Conservation (phyloP, 1,139 yeast genomes). For the Hansenula sp. region DNA sequence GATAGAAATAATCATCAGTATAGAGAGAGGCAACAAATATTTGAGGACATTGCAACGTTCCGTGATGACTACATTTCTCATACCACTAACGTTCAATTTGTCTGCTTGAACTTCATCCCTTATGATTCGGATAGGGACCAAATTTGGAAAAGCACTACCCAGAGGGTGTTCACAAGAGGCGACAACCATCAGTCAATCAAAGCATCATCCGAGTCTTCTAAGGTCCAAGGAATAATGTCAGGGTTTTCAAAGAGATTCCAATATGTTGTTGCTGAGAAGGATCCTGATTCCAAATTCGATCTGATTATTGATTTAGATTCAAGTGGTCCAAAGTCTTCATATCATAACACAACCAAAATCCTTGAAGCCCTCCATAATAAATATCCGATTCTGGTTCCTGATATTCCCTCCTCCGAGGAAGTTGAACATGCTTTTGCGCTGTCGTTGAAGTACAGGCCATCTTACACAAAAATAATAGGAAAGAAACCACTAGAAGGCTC, state of each 20-base stretch:
- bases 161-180: constrained; percentile 67
- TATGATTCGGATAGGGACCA: constrained; percentile 29
- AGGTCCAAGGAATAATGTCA: constrained; percentile 58
- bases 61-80: constrained; percentile 35
- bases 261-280: constrained; percentile 38
- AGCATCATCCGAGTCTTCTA: constrained; percentile 39
- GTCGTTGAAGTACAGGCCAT: constrained; percentile 53
- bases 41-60: constrained; percentile 45
- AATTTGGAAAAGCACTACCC: constrained; percentile 49
- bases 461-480: constrained; percentile 36
- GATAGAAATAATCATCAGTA: constrained; percentile 82
- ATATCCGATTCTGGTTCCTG: constrained; percentile 46
- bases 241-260: constrained; percentile 74
- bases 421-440: constrained; percentile 39
- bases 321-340: constrained; percentile 40
- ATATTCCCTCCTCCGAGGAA: constrained; percentile 39
- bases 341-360: constrained; percentile 46
- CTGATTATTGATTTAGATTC: constrained; percentile 54
- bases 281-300: constrained; percentile 72
- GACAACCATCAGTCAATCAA: constrained; percentile 89
- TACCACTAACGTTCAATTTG: constrained; percentile 39
- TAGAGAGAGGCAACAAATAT: constrained; percentile 65
- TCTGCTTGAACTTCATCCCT: constrained; percentile 71
- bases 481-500: constrained; percentile 21
- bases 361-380: constrained; percentile 33